Evolutionary conservation across 805 yeast genomes (phyloP).

Genomic region (Cyberlindnera xishuangbannaensis): DNA sequence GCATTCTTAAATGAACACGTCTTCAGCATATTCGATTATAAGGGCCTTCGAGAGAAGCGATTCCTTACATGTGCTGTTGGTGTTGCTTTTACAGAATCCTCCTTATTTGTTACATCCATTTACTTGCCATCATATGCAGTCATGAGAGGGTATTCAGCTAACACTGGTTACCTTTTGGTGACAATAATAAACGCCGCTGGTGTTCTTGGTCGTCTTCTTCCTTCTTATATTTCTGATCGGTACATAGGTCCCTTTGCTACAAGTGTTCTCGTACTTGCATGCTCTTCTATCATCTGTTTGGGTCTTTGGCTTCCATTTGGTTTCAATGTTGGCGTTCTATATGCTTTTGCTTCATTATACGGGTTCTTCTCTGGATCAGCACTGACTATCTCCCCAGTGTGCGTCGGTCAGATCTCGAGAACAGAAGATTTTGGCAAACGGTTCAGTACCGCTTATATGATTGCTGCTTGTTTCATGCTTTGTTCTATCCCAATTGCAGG

Average conservation of each 20-base stretch:
- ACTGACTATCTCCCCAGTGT: conserved; percentile 49
- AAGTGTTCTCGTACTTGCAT: conserved; percentile 31
- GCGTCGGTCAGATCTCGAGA: conserved; percentile 52
- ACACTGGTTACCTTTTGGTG: conserved; percentile 39
- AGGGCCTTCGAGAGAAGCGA: conserved; percentile 37
- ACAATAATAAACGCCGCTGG: conserved; percentile 43
- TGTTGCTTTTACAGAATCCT: conserved; percentile 31
- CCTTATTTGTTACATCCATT: conserved; percentile 36
- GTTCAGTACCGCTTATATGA: conserved; percentile 50
- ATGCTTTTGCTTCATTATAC: conserved; percentile 40
- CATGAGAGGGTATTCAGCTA: conserved; percentile 38
- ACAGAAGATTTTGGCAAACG: conserved; percentile 47
- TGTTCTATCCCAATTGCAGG: conserved; percentile 46
- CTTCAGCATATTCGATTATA: conserved; percentile 23
- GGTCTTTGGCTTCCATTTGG: conserved; percentile 38
- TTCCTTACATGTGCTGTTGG: conserved; percentile 38
- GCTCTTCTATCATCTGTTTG: conserved; percentile 28
- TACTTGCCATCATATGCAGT: conserved; percentile 48
- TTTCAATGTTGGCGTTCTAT: conserved; percentile 29
- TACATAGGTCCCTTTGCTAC: conserved; percentile 48
- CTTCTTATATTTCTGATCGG: conserved; percentile 38
- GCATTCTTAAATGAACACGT: conserved; percentile 11
- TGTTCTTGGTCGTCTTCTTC: conserved; percentile 36
- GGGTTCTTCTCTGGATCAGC: conserved; percentile 52
- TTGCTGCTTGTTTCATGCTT: conserved; percentile 47